Base-by-base conservation (phyloP, 164 flowering plant genomes). In the Cinnamomum micranthum region DNA sequence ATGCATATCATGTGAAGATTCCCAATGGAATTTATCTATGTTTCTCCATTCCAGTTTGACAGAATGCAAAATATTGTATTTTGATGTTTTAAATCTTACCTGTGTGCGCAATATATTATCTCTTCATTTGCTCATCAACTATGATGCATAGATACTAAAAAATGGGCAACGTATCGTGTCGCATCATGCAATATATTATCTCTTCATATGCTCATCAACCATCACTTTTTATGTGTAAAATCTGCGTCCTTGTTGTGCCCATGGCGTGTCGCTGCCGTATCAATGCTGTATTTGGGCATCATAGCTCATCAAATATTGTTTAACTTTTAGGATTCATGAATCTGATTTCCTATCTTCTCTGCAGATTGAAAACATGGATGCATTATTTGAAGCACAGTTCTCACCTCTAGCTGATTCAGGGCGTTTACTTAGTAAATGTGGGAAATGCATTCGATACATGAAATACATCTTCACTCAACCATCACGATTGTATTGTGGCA, bases 321-420 rank as follows among this genome's bases (percentile, higher is more conserved):
- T 28, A 59, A 41, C 11, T 24, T 31, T 68, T 65, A 62, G 25
- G 63, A n/a, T 23, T 6, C 20, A 17, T 67, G 24, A 27, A 27
- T 27, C 55, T 60, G 47, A 20, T 68, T 65, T 60, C n/a, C 19
- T 67, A 17, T 58, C 55, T 74, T 82, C 55, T 33, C 22, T 84
- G 80, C 86, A 95, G 99, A 92, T 95, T 80, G 97, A 87, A 28
- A 81, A 83, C 82, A 95, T 95, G 99, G 97, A 95, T 86, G 91
- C 92, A 50, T 74, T 95, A 50, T 95, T 95, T 86, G 99, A 95
- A 88, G 97, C 99, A 65, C 97, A 95, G 74, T 95, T 95, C 80
- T 95, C 99, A 50, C 89, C 90, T 4, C 89, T 93, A 59, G 93
- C 97, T 50, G 94, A 90, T 73, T 84, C 99, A n/a, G 99, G 99